A percentile compares a stretch with the other conserved stretches of the same genome.
These are phyloP conservation scores for Exserohilum turcica DNA, from an alignment of 2,329 filamentous ascomycete genomes.

Conservation along the genomic window DNA sequence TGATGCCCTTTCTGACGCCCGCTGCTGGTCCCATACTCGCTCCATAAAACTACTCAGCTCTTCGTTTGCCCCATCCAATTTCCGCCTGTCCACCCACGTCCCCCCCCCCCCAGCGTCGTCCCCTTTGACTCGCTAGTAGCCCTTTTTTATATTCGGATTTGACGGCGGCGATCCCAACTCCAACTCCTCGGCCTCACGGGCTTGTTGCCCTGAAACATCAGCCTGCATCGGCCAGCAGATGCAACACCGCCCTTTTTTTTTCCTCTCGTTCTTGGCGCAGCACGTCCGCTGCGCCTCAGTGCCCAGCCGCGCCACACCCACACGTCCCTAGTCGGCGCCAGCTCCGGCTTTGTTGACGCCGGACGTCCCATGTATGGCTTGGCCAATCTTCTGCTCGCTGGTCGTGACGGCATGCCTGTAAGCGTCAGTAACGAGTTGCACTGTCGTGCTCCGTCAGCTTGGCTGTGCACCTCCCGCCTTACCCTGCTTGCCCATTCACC, in stretches of 20 bases:
- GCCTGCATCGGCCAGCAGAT: background rate
- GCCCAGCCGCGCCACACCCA: conserved; percentile 1
- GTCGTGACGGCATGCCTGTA: background rate
- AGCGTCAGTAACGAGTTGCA: background rate
- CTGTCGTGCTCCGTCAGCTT: background rate
- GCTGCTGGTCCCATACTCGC: conserved; percentile 8
- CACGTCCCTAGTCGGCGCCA: background rate
- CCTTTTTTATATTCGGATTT: background rate
- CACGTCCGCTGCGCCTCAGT: conserved; percentile 1
- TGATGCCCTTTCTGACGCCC: conserved; percentile 14
- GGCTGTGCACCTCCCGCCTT: background rate
- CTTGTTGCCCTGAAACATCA: background rate
- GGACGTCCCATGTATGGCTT: background rate
- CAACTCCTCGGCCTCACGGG: background rate
- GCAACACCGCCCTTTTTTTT: background rate
- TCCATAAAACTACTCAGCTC: conserved; percentile 11
- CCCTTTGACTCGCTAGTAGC: background rate
- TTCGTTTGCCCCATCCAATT: conserved; percentile 3
- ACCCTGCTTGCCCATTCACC: background rate
- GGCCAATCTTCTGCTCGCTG: background rate
- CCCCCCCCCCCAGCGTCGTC: background rate
- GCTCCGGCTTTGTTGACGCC: background rate
- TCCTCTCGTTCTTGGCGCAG: background rate
- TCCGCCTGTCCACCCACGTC: background rate
- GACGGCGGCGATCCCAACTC: background rate